Evolutionary conservation across 148 eudicot genomes (phyloP), one percentile per base, ranked within the genome.

Genomic region (Rhododendron kiyosumense): DNA sequence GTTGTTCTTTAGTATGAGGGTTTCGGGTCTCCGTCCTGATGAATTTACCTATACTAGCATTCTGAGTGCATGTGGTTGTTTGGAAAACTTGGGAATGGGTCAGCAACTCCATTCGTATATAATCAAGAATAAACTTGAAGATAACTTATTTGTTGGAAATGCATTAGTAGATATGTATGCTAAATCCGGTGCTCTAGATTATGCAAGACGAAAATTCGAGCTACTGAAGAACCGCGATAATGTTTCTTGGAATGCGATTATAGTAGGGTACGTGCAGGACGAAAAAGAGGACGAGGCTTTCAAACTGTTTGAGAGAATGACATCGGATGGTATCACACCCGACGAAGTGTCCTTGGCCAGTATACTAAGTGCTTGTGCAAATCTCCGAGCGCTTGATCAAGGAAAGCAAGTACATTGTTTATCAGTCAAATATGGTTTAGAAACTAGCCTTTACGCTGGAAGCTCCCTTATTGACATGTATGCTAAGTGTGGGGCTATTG

Each of bases 381-480:
- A 92, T 86, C 83, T 92, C 24, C 89, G 90, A 85, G 89, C 92
- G 83, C 87, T 86, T 73, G 83, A 83, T 51, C 88, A 43, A 82
- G 99, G 99, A 78, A 90, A 71, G 88, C 93, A 91, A 74, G 52
- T 95, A 46, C 99, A 96, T 88, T 90, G 93, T 87, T 77, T 93
- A 63, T 83, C 93, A n/a, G 83, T 94, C 46, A 96, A 95, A 86
- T 90, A 78, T 87, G 95, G 97, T 84, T 86, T 95, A 65, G 94
- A 92, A 85, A 90, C 91, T 73, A 94, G 91, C 91, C 93, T 92
- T 81, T 96, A 90, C 85, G 91, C 93, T 81, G 98, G 95, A 85
- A 93, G 98, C 91, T 95, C 99, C 84, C 95, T 96, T 82, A 88
- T 95, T 90, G 99, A 96, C 88, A 92, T 96, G 98, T 96, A 96